A percentile compares a stretch with the other conserved stretches of the same genome.
Evolutionary conservation across 2,329 filamentous ascomycete genomes (phyloP).

Genomic region (Monilinia fructicola): DNA sequence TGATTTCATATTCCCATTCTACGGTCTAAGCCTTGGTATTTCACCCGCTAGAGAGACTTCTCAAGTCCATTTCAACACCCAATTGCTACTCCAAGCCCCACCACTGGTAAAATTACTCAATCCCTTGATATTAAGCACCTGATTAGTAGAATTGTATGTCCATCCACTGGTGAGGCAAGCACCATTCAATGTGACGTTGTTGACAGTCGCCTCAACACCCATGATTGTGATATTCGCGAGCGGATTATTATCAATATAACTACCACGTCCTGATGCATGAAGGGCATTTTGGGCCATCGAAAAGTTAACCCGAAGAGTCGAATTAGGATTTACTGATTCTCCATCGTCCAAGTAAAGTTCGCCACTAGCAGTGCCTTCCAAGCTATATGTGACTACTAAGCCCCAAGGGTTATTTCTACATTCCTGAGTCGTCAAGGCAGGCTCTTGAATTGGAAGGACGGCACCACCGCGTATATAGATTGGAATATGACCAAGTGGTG

Average conservation of each 20-base stretch:
- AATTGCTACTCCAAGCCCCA: slow-evolving; percentile 59
- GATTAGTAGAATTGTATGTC: slow-evolving; percentile 49
- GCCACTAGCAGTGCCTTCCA: slow-evolving; percentile 56
- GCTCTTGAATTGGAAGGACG: slow-evolving; percentile 66
- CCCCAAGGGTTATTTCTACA: slow-evolving; percentile 65
- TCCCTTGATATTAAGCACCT: slow-evolving; percentile 52
- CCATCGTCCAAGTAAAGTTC: slow-evolving; percentile 74
- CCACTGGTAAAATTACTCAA: slow-evolving; percentile 49
- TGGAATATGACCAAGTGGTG: slow-evolving; percentile 67
- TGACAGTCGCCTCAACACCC: slow-evolving; percentile 50
- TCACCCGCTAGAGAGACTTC: background rate
- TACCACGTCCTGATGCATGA: slow-evolving; percentile 50
- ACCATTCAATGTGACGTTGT: slow-evolving; percentile 54
- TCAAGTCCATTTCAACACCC: slow-evolving; percentile 55
- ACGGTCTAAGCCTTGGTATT: too few relatives aligned
- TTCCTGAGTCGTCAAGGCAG: slow-evolving; percentile 64
- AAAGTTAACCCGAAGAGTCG: slow-evolving; percentile 56
- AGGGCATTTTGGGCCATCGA: slow-evolving; percentile 47
- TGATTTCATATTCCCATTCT: too few relatives aligned
- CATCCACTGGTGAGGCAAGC: slow-evolving; percentile 47
- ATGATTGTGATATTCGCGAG: slow-evolving; percentile 64
- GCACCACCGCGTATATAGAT: slow-evolving; percentile 68
- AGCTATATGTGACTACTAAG: slow-evolving; percentile 61
- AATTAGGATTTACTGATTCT: slow-evolving; percentile 59
- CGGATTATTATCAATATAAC: slow-evolving; percentile 55